Evolutionary conservation across 2,329 filamentous ascomycete genomes (phyloP).

Genomic region (Epicoccum sorghinum): DNA sequence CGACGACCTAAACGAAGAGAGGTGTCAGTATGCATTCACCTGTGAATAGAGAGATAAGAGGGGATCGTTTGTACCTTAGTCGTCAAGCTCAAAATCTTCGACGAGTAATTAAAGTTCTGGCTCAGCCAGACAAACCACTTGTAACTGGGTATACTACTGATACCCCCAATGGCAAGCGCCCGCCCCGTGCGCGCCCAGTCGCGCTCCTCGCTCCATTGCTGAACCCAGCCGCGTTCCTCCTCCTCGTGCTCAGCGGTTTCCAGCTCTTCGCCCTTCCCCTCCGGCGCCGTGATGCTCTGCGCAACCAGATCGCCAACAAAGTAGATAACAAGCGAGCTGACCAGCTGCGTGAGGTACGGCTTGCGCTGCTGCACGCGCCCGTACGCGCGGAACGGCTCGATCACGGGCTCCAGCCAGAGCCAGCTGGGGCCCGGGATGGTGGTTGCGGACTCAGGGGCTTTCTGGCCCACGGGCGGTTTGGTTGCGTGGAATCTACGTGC

Average conservation of each 20-base stretch:
- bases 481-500: constrained; percentile 27
- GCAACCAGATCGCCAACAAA: constrained; percentile 78
- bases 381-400: constrained; percentile 62
- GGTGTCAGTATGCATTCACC: constrained; percentile 2
- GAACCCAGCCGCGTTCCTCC: constrained; percentile 45
- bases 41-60: background rate
- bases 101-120: constrained; percentile 81
- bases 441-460: constrained; percentile 23
- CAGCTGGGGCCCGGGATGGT: constrained; percentile 53
- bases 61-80: constrained; percentile 60
- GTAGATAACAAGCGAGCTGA: constrained; percentile 78
- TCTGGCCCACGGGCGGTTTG: constrained; percentile 25
- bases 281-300: constrained; percentile 63
- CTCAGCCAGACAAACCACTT: constrained; percentile 84
- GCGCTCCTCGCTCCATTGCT: constrained; percentile 51
- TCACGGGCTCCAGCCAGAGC: constrained; percentile 55
- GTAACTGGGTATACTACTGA: constrained; percentile 78
- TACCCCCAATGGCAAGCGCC: constrained; percentile 74
- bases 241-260: constrained; percentile 5
- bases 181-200: constrained; percentile 66
- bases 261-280: constrained; percentile 17
- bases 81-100: constrained; percentile 70
- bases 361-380: constrained; percentile 71
- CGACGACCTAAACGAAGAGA: constrained; percentile 59
- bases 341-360: constrained; percentile 81